phyloP scores from a whole-genome alignment of 163 green algal species.

The Scenedesmus sp. region DNA sequence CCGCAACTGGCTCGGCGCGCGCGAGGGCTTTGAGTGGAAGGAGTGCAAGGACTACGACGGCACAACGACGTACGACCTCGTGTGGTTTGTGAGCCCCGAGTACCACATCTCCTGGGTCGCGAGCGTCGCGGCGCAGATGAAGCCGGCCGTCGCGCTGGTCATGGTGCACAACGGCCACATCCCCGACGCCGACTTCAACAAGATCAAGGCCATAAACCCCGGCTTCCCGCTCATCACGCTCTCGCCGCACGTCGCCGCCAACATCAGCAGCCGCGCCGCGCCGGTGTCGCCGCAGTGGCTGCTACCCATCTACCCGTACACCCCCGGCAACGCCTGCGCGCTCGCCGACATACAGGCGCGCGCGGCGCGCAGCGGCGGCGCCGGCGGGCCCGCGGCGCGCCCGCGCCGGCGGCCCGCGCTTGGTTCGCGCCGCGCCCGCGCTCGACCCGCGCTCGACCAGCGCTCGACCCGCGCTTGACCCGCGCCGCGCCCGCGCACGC shows the following conservation, averaged over 20 bases:
- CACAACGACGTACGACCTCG: slow-evolving; percentile 38
- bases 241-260: slow-evolving; percentile 36
- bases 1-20: slow-evolving; percentile 20
- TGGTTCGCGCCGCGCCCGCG: no score
- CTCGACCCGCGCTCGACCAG: no score
- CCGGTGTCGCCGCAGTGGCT: slow-evolving; percentile 17
- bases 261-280: slow-evolving; percentile 14
- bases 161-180: slow-evolving; percentile 51
- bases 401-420: no score
- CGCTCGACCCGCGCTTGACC: no score
- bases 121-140: slow-evolving; percentile 30
- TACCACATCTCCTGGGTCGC: slow-evolving; percentile 23
- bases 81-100: slow-evolving; percentile 47
- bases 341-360: slow-evolving; percentile 35
- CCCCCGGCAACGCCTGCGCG: slow-evolving; percentile 1
- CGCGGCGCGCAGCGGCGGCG: no score
- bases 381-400: no score
- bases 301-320: slow-evolving; percentile 39
- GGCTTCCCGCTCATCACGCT: slow-evolving; percentile 36
- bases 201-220: not conserved
- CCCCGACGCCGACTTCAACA: slow-evolving; percentile 31
- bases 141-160: slow-evolving; percentile 37
- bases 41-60: slow-evolving; percentile 47
- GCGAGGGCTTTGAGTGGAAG: slow-evolving; percentile 33
- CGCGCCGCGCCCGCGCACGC: not conserved